These are phyloP conservation scores for Pseudocercospora pini-densiflorae DNA, from an alignment of 2,329 filamentous ascomycete genomes.

Conservation along the genomic window DNA sequence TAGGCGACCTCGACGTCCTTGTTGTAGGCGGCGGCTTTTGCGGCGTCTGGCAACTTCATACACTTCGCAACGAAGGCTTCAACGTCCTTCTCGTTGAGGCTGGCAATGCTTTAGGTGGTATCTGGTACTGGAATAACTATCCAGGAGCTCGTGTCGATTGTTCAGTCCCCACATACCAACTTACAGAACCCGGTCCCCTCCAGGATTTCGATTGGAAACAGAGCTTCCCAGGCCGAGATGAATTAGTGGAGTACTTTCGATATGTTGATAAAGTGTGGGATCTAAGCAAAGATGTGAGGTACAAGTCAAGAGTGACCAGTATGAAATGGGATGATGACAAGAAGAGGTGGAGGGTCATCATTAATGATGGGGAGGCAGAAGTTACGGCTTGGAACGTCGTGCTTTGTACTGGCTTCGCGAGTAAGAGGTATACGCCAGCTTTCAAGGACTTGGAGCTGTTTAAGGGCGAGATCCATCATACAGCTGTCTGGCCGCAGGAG, in stretches of 20 bases:
- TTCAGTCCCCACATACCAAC: constrained; percentile 48
- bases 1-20: constrained; percentile 10
- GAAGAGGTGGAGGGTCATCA: constrained; percentile 28
- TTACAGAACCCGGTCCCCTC: constrained; percentile 50
- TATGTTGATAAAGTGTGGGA: constrained; percentile 60
- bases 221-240: constrained; percentile 18
- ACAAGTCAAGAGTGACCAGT: constrained; percentile 59
- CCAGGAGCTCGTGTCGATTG: constrained; percentile 18
- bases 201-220: constrained; percentile 58
- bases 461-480: constrained; percentile 45
- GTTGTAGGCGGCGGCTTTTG: constrained; percentile 15
- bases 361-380: background rate
- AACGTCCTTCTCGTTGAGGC: constrained; percentile 13
- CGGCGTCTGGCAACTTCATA: constrained; percentile 12
- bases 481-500: constrained; percentile 41
- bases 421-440: constrained; percentile 43
- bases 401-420: constrained; percentile 37
- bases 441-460: constrained; percentile 41
- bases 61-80: constrained; percentile 8
- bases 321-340: constrained; percentile 55
- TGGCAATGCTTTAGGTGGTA: constrained; percentile 2
- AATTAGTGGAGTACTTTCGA: constrained; percentile 64
- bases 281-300: constrained; percentile 61
- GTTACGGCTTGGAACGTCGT: background rate
- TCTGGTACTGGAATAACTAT: constrained; percentile 27